These are phyloP conservation scores for Saccharomycopsis lassenensis DNA, from an alignment of 805 yeast genomes.

Conservation along the genomic window DNA sequence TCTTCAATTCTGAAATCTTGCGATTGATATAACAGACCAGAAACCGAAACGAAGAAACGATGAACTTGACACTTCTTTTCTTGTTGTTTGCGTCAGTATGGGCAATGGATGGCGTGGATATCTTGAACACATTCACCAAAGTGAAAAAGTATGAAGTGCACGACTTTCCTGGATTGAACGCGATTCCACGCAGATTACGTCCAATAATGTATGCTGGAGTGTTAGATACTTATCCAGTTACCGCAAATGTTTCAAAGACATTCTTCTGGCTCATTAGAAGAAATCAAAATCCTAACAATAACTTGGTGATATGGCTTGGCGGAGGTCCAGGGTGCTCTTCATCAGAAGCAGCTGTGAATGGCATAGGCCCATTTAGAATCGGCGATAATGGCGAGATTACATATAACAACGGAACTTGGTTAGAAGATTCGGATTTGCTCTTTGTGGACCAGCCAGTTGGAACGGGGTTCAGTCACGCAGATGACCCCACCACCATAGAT, in stretches of 20 bases:
- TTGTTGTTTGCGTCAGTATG: too few relatives aligned
- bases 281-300: conserved; percentile 25
- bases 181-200: not conserved
- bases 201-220: conserved; percentile 16
- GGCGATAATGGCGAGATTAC: conserved; percentile 34
- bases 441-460: conserved; percentile 94
- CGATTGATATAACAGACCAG: too few relatives aligned
- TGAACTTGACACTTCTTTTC: too few relatives aligned
- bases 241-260: too few relatives aligned
- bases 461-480: conserved; percentile 86
- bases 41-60: too few relatives aligned
- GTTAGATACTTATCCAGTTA: too few relatives aligned
- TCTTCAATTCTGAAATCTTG: too few relatives aligned
- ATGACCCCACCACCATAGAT: too few relatives aligned
- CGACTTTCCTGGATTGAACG: conserved; percentile 4
- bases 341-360: conserved; percentile 93
- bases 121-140: too few relatives aligned
- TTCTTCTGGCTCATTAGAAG: too few relatives aligned
- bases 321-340: conserved; percentile 99
- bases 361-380: conserved; percentile 79
- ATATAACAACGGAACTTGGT: conserved; percentile 74
- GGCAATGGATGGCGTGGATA: too few relatives aligned
- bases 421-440: conserved; percentile 61
- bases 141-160: conserved; percentile 2
- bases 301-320: conserved; percentile 76